Evolutionary conservation across 176 grass and related monocot genomes (phyloP), one percentile per base, ranked within the genome.

Genomic region (Triticum timopheevii): DNA sequence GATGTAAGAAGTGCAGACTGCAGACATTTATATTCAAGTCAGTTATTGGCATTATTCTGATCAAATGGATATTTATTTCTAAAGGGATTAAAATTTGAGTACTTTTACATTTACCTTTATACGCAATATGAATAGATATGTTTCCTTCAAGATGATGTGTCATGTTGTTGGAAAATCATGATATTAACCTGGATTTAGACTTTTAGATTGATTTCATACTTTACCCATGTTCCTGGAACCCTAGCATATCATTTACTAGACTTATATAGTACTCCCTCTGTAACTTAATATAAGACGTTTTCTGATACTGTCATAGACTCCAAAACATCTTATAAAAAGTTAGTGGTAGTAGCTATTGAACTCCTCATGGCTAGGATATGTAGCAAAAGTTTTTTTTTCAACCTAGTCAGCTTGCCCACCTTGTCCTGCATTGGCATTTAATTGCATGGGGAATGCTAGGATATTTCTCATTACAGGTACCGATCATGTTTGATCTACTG

Each of bases 1-100:
- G 94, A 98, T 90, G 97, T 98, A 98, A 56, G 97, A 91, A 83
- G 40, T 52, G 16, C 47, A 36, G 28, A 23, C 10, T 52, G 47
- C 77, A 69, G 81, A 72, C 25, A 12, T 31, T 65, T 76, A 30
- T 28, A 73, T 76, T 92, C 15, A 52, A 59, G n/a, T 81, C 49
- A 59, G 4, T 77, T 91, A 65, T 65, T 81, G 20, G 28, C 81
- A 77, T 76, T 54, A 63, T 78, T 81, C 81, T 54, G 23, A 77
- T 28, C 36, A 77, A 85, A 40, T 64, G 6, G 22, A 31, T 40
- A 65, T 69, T 34, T 82, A 16, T 27, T 42, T 61, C 22, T 85
- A 23, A 72, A 44, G 24, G 13, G 19, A 39, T 71, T 77, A 24
- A 78, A 86, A 78, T 27, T 54, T 36, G 23, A 77, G 12, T 62